These are phyloP conservation scores for Pichia sp. DNA, from an alignment of 1,139 yeast species.

Conservation along the genomic window DNA sequence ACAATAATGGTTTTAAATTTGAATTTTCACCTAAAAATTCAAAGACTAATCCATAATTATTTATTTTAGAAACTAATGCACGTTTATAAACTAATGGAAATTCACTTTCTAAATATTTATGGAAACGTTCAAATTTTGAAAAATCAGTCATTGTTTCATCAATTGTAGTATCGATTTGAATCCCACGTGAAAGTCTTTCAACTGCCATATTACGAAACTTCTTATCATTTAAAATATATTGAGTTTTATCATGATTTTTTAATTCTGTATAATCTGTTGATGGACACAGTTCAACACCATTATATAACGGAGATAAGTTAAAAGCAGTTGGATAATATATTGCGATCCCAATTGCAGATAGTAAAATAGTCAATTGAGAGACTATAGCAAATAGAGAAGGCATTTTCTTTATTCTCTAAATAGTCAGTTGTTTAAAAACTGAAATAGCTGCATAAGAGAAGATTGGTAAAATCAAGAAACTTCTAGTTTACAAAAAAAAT, in stretches of 20 bases:
- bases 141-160: constrained; percentile 28
- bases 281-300: constrained; percentile 6
- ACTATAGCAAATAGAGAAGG: not conserved
- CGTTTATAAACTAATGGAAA: constrained; percentile 38
- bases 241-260: constrained; percentile 16
- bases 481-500: no score
- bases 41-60: constrained; percentile 36
- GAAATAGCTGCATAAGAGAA: no score
- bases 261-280: constrained; percentile 5
- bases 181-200: constrained; percentile 46
- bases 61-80: constrained; percentile 37
- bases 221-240: constrained; percentile 32
- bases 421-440: no score
- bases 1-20: constrained; percentile 54
- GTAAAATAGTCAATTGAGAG: not conserved
- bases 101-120: constrained; percentile 36
- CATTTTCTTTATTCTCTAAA: no score
- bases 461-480: no score
- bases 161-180: constrained; percentile 58
- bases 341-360: constrained; percentile 2
- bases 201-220: constrained; percentile 37
- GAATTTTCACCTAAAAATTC: constrained; percentile 42
- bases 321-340: constrained; percentile 6
- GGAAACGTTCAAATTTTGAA: constrained; percentile 38
- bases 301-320: constrained; percentile 7